Conservation (phyloP, 257 asterid genomes). For the Jacaranda mimosifolia region DNA sequence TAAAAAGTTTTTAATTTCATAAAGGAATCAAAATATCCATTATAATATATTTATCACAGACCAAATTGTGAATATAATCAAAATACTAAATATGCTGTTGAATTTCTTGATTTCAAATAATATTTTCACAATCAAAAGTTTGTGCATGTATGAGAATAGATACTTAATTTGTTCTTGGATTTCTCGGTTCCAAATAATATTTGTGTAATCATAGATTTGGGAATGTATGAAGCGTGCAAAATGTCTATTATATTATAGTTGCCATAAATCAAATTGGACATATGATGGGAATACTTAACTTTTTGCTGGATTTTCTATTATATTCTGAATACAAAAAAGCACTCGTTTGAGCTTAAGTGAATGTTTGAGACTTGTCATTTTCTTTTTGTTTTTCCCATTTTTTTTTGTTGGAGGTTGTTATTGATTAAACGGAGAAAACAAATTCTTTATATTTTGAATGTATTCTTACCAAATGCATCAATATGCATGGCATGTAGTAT, state of each 20-base stretch:
- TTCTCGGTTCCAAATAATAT: neutral
- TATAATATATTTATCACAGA: neutral
- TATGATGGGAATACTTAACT: too few species aligned
- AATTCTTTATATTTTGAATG: neutral
- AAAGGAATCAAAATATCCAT: neutral
- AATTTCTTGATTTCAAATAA: too few species aligned
- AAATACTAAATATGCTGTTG: too few species aligned
- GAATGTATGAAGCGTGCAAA: neutral
- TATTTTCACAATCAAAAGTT: too few species aligned
- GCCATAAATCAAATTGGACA: too few species aligned
- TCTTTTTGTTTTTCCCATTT: too few species aligned
- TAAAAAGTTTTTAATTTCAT: too few species aligned
- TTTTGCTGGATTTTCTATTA: too few species aligned
- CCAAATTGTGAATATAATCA: neutral
- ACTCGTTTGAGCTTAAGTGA: neutral
- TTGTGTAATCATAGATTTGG: neutral
- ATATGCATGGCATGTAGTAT: too few species aligned
- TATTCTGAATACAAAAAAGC: neutral
- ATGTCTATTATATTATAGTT: too few species aligned
- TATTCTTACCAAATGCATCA: neutral
- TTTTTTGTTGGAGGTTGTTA: neutral
- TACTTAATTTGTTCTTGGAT: conserved; percentile 10
- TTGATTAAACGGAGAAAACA: neutral
- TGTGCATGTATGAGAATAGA: too few species aligned
- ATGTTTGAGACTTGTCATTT: neutral